Percentiles rank a stretch among this genome's conserved stretches.
These are phyloP conservation scores for Coemansia aciculifera DNA, from an alignment of 192 early-diverging fungal genomes.

Conservation along the genomic window DNA sequence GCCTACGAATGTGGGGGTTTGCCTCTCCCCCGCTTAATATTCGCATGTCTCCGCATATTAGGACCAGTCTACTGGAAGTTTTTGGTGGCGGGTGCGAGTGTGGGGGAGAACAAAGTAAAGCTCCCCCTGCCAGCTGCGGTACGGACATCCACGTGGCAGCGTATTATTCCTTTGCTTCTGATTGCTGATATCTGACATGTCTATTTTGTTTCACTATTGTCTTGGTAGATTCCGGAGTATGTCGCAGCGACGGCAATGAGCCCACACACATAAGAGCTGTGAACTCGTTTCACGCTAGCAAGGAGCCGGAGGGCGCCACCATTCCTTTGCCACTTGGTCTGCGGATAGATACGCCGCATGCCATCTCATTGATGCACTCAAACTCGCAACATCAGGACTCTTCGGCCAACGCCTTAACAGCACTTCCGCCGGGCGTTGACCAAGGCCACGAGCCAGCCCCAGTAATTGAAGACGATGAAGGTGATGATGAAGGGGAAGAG, in stretches of 20 bases:
- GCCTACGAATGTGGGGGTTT: not conserved
- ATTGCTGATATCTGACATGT: conserved; percentile 6
- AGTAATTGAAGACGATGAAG: conserved; percentile 11
- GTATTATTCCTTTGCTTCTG: not conserved
- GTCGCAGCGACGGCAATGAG: not conserved
- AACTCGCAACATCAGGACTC: conserved; percentile 11
- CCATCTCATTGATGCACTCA: not conserved
- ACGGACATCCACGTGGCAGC: not conserved
- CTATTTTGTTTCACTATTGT: not conserved
- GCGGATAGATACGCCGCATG: conserved; percentile 19
- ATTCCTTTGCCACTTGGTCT: conserved; percentile 14
- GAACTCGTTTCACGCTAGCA: not conserved
- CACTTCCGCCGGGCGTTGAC: conserved; percentile 36
- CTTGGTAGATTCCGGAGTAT: conserved; percentile 3
- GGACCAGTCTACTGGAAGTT: not conserved
- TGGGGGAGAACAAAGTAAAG: not conserved
- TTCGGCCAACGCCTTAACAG: conserved; percentile 10
- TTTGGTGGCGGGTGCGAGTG: conserved; percentile 2
- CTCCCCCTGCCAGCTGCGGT: not conserved
- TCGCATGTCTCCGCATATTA: not conserved
- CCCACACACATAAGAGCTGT: not conserved
- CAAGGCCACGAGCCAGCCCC: conserved; percentile 35
- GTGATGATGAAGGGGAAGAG: conserved; percentile 28
- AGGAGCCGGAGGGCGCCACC: not conserved
- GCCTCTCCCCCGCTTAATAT: not conserved